Conservation (phyloP, 352 stramenopile genomes). For the Phytophthora uliginosa region DNA sequence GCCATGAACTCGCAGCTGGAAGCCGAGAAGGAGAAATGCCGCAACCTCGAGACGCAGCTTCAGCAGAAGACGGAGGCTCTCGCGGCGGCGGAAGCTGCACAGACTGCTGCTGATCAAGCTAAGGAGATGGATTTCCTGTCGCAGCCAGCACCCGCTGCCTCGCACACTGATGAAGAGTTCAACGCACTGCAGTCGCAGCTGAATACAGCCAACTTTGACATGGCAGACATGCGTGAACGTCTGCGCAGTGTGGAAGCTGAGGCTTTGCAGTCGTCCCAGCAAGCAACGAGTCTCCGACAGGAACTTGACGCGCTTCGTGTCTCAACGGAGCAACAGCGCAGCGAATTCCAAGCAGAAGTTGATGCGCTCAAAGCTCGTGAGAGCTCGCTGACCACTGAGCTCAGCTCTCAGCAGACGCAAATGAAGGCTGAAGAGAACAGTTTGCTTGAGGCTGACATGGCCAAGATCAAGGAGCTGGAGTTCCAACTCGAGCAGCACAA, state of each 20-base stretch:
- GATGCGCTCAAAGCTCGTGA: constrained; percentile 44
- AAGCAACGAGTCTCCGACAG: constrained; percentile 28
- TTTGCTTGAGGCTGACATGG: constrained; percentile 23
- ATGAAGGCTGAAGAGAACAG: constrained; percentile 35
- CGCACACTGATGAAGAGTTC: constrained; percentile 48
- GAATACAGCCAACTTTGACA: constrained; percentile 39
- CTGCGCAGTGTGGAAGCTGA: constrained; percentile 45
- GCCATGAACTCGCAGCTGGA: constrained; percentile 74
- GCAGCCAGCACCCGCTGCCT: constrained; percentile 16
- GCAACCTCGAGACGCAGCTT: constrained; percentile 60
- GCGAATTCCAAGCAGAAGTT: constrained; percentile 50
- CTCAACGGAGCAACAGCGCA: constrained; percentile 49
- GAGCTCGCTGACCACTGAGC: constrained; percentile 40
- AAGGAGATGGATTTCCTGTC: constrained; percentile 34
- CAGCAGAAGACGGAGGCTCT: constrained; percentile 53
- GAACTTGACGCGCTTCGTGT: constrained; percentile 55
- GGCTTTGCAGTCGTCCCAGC: constrained; percentile 35
- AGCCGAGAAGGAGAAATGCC: constrained; percentile 65
- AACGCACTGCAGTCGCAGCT: constrained; percentile 49
- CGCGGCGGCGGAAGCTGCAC: constrained; percentile 32
- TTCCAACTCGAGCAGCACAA: constrained; percentile 75
- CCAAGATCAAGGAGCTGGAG: constrained; percentile 49
- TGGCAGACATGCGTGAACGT: constrained; percentile 43
- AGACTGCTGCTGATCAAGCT: constrained; percentile 15
- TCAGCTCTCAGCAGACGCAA: constrained; percentile 47